Percentiles rank a stretch among this genome's conserved stretches.
Evolutionary conservation across 371 early-diverging fungal genomes (phyloP).

Genomic region (Haplosporangium sp.): DNA sequence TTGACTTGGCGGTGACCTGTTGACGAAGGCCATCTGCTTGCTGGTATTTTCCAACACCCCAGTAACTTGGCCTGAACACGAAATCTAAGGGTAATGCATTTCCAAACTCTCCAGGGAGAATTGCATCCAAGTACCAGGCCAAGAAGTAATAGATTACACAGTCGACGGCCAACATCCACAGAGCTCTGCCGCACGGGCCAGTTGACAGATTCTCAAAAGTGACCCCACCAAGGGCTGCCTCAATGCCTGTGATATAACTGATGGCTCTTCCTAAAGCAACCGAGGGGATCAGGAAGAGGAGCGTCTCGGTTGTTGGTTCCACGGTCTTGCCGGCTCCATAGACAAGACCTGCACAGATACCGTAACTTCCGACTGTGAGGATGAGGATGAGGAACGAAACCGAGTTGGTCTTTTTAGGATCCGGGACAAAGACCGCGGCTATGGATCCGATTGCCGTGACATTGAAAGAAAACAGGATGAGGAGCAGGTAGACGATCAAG

Average conservation of each 20-base stretch:
- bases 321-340: conserved; percentile 11
- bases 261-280: conserved; percentile 55
- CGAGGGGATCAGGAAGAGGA: conserved; percentile 51
- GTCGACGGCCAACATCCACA: conserved; percentile 55
- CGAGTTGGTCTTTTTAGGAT: conserved; percentile 51
- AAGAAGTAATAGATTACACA: conserved; percentile 53
- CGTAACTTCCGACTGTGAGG: conserved; percentile 27
- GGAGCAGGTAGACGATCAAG: conserved; percentile 36
- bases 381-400: conserved; percentile 27
- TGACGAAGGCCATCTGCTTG: neutral
- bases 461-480: conserved; percentile 52
- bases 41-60: conserved; percentile 43
- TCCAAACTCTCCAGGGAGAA: conserved; percentile 47
- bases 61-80: conserved; percentile 52
- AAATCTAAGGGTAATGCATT: conserved; percentile 50
- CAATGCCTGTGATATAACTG: conserved; percentile 43
- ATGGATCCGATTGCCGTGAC: conserved; percentile 48
- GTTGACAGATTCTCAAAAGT: conserved; percentile 28
- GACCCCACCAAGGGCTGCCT: conserved; percentile 41
- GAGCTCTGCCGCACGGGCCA: conserved; percentile 37
- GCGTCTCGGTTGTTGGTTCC: conserved; percentile 35
- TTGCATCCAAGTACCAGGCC: conserved; percentile 56
- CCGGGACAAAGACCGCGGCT: conserved; percentile 38
- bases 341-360: conserved; percentile 34
- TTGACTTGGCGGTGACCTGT: conserved; percentile 1